These are phyloP conservation scores for Phanerodontia chrysosporium DNA, from an alignment of 768 basidiomycete genomes.

Conservation along the genomic window DNA sequence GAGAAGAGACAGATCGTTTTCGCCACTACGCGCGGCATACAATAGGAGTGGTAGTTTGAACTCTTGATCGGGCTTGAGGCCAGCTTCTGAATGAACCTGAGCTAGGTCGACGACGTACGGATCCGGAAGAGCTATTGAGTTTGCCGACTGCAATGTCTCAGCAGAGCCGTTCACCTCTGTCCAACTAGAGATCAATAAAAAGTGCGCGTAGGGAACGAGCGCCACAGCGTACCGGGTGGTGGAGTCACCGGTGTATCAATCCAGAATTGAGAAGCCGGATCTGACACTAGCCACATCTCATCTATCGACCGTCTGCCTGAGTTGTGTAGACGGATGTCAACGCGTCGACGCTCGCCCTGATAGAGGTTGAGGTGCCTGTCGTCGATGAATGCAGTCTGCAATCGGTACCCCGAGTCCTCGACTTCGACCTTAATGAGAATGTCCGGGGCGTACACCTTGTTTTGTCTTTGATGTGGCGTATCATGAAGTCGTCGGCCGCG, in stretches of 20 bases:
- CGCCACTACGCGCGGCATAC: conserved; percentile 46
- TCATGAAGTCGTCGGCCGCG: conserved; percentile 77
- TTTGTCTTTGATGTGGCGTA: conserved; percentile 66
- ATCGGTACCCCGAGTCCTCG: conserved; percentile 58
- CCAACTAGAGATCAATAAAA: background rate
- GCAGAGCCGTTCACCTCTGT: conserved; percentile 4
- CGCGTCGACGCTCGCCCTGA: conserved; percentile 63
- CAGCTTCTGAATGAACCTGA: conserved; percentile 18
- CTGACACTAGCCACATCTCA: conserved; percentile 70
- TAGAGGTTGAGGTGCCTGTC: conserved; percentile 48
- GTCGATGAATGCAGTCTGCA: conserved; percentile 54
- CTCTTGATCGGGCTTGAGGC: conserved; percentile 44
- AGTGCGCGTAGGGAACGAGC: background rate
- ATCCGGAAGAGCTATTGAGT: conserved; percentile 44
- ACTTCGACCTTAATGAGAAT: conserved; percentile 56
- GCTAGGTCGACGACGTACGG: conserved; percentile 46
- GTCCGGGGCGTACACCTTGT: conserved; percentile 70
- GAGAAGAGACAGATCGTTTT: conserved; percentile 52
- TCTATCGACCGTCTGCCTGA: conserved; percentile 52
- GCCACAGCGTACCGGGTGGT: conserved; percentile 1
- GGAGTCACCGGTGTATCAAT: conserved; percentile 22
- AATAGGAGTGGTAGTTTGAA: conserved; percentile 49
- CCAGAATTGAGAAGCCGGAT: conserved; percentile 62
- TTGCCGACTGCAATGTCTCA: conserved; percentile 44
- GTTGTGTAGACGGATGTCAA: conserved; percentile 62